Evolutionary conservation across 1,284 basidiomycete genomes (phyloP).

Genomic region (Cryptococcus sp.): DNA sequence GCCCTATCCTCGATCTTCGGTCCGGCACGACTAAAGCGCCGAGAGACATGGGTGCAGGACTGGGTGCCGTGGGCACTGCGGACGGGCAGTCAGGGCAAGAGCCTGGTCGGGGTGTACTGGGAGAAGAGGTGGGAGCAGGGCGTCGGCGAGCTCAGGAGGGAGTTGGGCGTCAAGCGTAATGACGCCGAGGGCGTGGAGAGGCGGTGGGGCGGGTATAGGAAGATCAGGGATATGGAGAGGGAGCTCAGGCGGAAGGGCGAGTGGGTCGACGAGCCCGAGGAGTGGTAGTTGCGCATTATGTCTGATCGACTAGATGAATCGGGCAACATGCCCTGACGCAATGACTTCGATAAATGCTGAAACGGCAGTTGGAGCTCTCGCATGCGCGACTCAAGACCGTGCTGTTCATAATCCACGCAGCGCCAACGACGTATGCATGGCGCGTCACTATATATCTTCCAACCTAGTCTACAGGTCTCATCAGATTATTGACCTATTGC

Average conservation of each 20-base stretch:
- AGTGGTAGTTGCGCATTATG: slow-evolving; percentile 34
- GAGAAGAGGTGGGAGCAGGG: slow-evolving; percentile 89
- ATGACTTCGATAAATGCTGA: no score
- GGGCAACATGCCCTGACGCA: no score
- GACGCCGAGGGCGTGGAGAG: slow-evolving; percentile 39
- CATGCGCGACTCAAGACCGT: no score
- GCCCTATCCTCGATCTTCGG: slow-evolving; percentile 77
- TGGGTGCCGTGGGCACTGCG: slow-evolving; percentile 89
- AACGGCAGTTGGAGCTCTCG: no score
- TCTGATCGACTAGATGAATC: no score
- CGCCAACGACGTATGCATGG: no score
- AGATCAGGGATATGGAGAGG: slow-evolving; percentile 51
- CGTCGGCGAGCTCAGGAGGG: slow-evolving; percentile 34
- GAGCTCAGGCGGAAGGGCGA: slow-evolving; percentile 47
- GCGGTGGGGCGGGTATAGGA: slow-evolving; percentile 53
- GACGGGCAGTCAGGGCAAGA: slow-evolving; percentile 70
- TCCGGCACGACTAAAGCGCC: slow-evolving; percentile 51
- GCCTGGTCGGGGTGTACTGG: slow-evolving; percentile 91
- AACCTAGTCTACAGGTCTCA: no score
- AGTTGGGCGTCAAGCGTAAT: slow-evolving; percentile 38
- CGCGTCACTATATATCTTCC: no score
- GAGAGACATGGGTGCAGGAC: slow-evolving; percentile 57
- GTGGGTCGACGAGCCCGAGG: slow-evolving; percentile 53
- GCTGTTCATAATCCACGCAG: no score
- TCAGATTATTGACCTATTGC: neutral